A percentile compares a stretch with the other conserved stretches of the same genome.
Evolutionary conservation across 179 eudicot genomes (phyloP).

Genomic region (Corrigiola litoralis): DNA sequence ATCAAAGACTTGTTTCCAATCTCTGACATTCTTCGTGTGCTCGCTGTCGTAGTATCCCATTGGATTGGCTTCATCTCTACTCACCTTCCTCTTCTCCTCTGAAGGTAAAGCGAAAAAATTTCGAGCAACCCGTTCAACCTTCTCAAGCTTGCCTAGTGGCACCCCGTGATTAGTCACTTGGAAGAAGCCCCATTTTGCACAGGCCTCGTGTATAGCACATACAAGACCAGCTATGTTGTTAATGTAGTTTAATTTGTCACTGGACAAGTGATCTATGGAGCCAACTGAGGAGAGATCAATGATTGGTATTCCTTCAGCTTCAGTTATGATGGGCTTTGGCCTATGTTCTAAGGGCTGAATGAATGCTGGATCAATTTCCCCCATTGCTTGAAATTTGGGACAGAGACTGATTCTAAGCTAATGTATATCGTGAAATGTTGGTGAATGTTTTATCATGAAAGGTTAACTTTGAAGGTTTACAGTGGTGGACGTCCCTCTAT

Average conservation of each 20-base stretch:
- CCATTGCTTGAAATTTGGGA: slow-evolving; percentile 23
- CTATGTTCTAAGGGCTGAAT: slow-evolving; percentile 60
- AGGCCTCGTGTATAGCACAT: slow-evolving; percentile 33
- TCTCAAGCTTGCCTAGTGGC: slow-evolving; percentile 26
- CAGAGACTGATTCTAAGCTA: not conserved
- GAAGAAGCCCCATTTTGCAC: slow-evolving; percentile 52
- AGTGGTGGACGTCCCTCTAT: too few species aligned
- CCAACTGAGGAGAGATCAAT: slow-evolving; percentile 32
- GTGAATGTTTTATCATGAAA: not conserved
- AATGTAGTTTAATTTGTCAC: not conserved
- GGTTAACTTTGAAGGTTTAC: too few species aligned
- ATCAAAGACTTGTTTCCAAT: slow-evolving; percentile 62
- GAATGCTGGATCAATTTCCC: slow-evolving; percentile 48
- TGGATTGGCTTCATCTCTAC: slow-evolving; percentile 38
- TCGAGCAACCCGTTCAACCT: slow-evolving; percentile 23
- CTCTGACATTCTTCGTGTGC: slow-evolving; percentile 55
- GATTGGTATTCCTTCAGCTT: slow-evolving; percentile 44
- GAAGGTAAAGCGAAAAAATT: slow-evolving; percentile 33
- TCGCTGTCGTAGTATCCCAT: slow-evolving; percentile 51
- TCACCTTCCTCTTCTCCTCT: slow-evolving; percentile 43
- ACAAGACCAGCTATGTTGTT: slow-evolving; percentile 13
- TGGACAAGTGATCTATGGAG: slow-evolving; percentile 1
- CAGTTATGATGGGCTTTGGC: slow-evolving; percentile 32
- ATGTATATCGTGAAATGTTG: not conserved
- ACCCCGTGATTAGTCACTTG: slow-evolving; percentile 66